Evolutionary conservation across 1,284 basidiomycete genomes (phyloP), one percentile per base, ranked within the genome.

Genomic region (Ganoderma resinaceum): DNA sequence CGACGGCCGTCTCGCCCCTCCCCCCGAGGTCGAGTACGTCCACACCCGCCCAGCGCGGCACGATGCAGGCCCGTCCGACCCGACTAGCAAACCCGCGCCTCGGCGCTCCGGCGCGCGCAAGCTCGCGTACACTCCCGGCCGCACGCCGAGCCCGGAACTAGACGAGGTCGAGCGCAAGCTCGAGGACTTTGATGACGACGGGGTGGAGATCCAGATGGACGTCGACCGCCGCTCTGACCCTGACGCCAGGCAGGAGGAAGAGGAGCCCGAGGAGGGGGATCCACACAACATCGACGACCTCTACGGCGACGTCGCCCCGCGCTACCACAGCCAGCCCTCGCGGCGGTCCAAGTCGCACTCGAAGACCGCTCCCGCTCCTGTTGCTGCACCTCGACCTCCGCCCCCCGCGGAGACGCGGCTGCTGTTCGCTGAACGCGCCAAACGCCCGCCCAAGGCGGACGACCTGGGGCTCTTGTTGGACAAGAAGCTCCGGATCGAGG

Each of bases 281-380:
- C 69, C 61, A 3, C 69, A 69, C 59, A 63, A 72, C 31, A 70
- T 67, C 52, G 66, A 70, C 35, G 69, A 69, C 61, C 55, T 71
- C 38, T 70, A 71, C 33, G 67, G 70, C 26, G 67, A 70, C 37
- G 35, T 70, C 53, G 69, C 71, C 4, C 71, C 65, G 5, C 58
- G 42, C 16, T 66, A 63, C 52, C 63, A 40, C 4, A 49, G 23
- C 31, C 23, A 16, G 18, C 65, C 35, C 11, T 43, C 63, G 11
- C 38, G 18, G 38, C 23, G 31, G 35, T 38, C 46, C 23, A 26
- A 55, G 18, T 29, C 46, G 12, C 46, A 23, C 11, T 52, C 31
- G 16, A 33, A 55, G n/a, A 57, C 60, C 4, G 8, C 46, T 20
- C 35, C 52, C 12, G 29, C 49, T 6, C 1, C 52, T 11, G 26